These are phyloP conservation scores for Coffea humblotiana DNA, from an alignment of 305 asterid genomes.

Conservation along the genomic window DNA sequence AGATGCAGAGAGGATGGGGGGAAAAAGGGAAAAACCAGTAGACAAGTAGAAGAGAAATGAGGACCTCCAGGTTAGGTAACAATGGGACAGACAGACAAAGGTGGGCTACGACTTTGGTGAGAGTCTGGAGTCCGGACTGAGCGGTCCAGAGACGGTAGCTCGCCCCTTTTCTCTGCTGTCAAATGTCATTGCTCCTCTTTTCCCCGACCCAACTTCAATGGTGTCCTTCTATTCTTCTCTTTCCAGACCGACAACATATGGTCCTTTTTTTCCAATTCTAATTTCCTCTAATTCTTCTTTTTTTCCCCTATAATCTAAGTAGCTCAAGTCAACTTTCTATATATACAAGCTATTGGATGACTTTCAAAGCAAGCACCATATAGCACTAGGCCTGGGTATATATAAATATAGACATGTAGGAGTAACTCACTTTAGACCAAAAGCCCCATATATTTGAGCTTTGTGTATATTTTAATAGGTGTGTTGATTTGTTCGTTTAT, in stretches of 20 bases:
- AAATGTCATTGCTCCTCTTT: slow-evolving; percentile 47
- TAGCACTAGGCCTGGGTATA: not conserved
- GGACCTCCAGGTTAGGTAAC: slow-evolving; percentile 19
- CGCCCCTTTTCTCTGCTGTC: slow-evolving; percentile 36
- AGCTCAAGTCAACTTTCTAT: not conserved
- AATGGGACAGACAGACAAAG: slow-evolving; percentile 40
- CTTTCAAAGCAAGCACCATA: slow-evolving; percentile 18
- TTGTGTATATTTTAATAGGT: not conserved
- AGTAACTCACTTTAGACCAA: not conserved
- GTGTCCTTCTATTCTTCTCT: slow-evolving; percentile 36
- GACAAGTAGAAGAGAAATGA: not conserved
- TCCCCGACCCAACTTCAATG: slow-evolving; percentile 71
- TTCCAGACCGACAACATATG: slow-evolving; percentile 38
- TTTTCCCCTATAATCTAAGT: not conserved
- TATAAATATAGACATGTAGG: too few species aligned
- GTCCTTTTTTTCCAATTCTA: slow-evolving; percentile 18
- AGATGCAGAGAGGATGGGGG: too few species aligned
- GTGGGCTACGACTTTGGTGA: slow-evolving; percentile 22
- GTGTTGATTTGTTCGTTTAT: not conserved
- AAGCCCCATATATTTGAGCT: not conserved
- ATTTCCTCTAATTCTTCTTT: slow-evolving; percentile 8
- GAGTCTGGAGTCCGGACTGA: slow-evolving; percentile 7
- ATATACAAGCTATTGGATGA: not conserved
- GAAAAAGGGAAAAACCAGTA: too few species aligned
- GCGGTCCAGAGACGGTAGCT: slow-evolving; percentile 22